Evolutionary conservation across 1,139 yeast species (phyloP).

Genomic region (Casaregolazyma lundiana): DNA sequence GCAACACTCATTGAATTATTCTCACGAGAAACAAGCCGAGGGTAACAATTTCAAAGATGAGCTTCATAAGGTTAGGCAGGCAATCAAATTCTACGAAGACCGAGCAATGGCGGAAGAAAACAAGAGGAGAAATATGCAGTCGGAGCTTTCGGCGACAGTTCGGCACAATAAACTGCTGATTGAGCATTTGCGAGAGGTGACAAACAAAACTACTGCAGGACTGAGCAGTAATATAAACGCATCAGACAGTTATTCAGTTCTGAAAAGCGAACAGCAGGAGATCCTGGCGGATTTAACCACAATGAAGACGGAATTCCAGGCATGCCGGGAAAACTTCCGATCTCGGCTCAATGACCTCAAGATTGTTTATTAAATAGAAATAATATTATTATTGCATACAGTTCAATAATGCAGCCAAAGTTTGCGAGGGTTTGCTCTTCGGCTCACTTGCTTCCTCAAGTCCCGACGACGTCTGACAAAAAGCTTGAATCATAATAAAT

Average conservation of each 20-base stretch:
- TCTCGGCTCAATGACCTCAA: background rate
- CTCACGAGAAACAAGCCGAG: slow-evolving; percentile 21
- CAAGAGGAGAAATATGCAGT: slow-evolving; percentile 33
- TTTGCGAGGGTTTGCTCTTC: too few species aligned
- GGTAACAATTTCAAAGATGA: slow-evolving; percentile 29
- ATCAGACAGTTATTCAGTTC: slow-evolving; percentile 13
- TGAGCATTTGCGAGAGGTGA: slow-evolving; percentile 33
- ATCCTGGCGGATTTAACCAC: slow-evolving; percentile 17
- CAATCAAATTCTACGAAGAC: slow-evolving; percentile 43
- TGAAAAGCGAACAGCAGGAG: slow-evolving; percentile 19
- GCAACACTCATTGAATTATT: slow-evolving; percentile 30
- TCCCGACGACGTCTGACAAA: too few species aligned
- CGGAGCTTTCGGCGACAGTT: slow-evolving; percentile 30
- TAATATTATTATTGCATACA: background rate
- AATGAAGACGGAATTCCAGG: slow-evolving; percentile 11
- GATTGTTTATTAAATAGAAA: slow-evolving; percentile 3
- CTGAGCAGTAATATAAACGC: background rate
- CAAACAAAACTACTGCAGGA: slow-evolving; percentile 19
- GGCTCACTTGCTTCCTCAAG: too few species aligned
- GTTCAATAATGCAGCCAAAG: too few species aligned
- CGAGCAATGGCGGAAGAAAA: slow-evolving; percentile 36
- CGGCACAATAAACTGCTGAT: slow-evolving; percentile 33
- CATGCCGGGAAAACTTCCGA: slow-evolving; percentile 10
- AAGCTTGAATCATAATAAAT: background rate
- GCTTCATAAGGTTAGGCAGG: slow-evolving; percentile 32